phyloP scores from a whole-genome alignment of 306 rosid genomes.

The Medicago arabica region DNA sequence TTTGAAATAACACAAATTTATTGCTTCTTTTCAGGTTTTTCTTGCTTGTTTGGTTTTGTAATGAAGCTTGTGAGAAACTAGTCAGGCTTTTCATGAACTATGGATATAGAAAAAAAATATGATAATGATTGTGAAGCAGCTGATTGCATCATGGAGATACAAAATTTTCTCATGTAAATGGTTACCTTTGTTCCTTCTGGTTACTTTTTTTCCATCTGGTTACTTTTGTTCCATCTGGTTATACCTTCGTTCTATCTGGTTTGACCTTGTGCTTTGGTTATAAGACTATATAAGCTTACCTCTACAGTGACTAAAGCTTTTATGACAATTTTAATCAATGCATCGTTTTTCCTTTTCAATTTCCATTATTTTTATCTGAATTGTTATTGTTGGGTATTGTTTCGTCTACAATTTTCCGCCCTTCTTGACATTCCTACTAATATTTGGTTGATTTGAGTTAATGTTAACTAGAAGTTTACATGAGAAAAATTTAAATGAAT shows the following conservation, averaged over 20 bases:
- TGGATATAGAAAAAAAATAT: slow-evolving; percentile 37
- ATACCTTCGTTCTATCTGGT: slow-evolving; percentile 18
- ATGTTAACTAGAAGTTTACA: too few species aligned
- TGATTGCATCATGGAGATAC: slow-evolving; percentile 41
- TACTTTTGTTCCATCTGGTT: slow-evolving; percentile 23
- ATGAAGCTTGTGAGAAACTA: slow-evolving; percentile 62
- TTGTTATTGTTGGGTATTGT: not conserved
- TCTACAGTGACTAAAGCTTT: not conserved
- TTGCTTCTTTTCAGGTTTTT: slow-evolving; percentile 55
- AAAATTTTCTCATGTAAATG: slow-evolving; percentile 26
- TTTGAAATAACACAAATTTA: not conserved
- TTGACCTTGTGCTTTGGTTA: slow-evolving; percentile 37
- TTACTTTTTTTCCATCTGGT: slow-evolving; percentile 22
- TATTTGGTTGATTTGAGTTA: too few species aligned
- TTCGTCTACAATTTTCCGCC: too few species aligned
- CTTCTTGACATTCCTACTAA: not conserved
- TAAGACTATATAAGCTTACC: slow-evolving; percentile 4
- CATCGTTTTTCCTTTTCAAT: not conserved
- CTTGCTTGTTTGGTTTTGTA: slow-evolving; percentile 53
- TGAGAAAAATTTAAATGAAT: too few species aligned
- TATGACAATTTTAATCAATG: slow-evolving; percentile 23
- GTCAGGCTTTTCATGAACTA: slow-evolving; percentile 50
- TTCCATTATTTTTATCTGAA: not conserved
- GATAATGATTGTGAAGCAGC: slow-evolving; percentile 55
- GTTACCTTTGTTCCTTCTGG: slow-evolving; percentile 31